Evolutionary conservation across 306 rosid genomes (phyloP).

Genomic region (Medicago truncatula): MtrunA17r5.0-ANR NC_053045.1:53958501-53959000

Average conservation of each 20-base stretch:
- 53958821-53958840: constrained; percentile 84
- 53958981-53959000: constrained; percentile 83
- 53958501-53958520: constrained; percentile 98
- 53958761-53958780: constrained; percentile 95
- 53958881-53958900: constrained; percentile 23
- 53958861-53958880: constrained; percentile 14
- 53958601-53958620: constrained; percentile 69
- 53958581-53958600: constrained; percentile 96
- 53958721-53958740: constrained; percentile 99
- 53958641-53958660: constrained; percentile 32
- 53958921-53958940: constrained; percentile 72
- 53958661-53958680: constrained; percentile 27
- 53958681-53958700: constrained; percentile 36
- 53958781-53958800: constrained; percentile 92
- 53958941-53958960: constrained; percentile 84
- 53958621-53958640: constrained; percentile 36
- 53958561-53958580: constrained; percentile 99
- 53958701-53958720: constrained; percentile 43
- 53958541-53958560: constrained; percentile 97
- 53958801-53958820: constrained; percentile 96
- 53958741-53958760: constrained; percentile 98
- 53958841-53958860: constrained; percentile 21
- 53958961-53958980: constrained; percentile 71
- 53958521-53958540: constrained; percentile 96
- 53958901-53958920: constrained; percentile 38